These are phyloP conservation scores for Begonia masoniana DNA, from an alignment of 306 rosid genomes.

Conservation along the genomic window DNA sequence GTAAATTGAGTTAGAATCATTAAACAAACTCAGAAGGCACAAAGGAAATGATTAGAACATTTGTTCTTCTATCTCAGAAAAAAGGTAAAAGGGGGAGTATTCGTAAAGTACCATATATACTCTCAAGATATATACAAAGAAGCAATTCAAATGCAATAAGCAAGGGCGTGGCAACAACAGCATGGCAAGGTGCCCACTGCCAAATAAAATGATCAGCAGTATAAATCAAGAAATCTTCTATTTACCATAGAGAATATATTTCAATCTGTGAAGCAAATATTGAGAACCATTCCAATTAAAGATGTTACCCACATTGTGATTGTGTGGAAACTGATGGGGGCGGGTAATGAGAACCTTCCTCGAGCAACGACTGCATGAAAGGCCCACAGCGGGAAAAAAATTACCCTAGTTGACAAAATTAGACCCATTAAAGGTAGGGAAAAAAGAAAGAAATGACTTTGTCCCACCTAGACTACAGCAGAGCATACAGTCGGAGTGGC, in stretches of 20 bases:
- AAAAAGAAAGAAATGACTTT: constrained; percentile 1
- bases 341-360: constrained; percentile 97
- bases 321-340: constrained; percentile 93
- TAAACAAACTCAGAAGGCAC: constrained; percentile 1
- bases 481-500: too few species aligned
- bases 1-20: constrained; percentile 12
- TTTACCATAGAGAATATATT: not conserved
- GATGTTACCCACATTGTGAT: constrained; percentile 55
- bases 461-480: too few species aligned
- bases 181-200: constrained; percentile 99
- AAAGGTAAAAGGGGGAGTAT: constrained; percentile 5
- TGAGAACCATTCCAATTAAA: not conserved
- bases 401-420: constrained; percentile 37
- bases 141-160: constrained; percentile 93
- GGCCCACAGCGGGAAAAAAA: constrained; percentile 85
- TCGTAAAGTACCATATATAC: constrained; percentile 46
- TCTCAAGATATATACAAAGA: constrained; percentile 94
- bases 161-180: constrained; percentile 82
- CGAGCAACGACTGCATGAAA: constrained; percentile 91
- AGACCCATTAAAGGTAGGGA: constrained; percentile 2
- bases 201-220: constrained; percentile 25
- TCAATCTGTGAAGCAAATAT: not conserved
- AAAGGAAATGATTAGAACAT: not conserved
- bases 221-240: not conserved
- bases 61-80: not conserved